phyloP scores from a whole-genome alignment of 176 grass and related monocot genomes.

The Echinochloa phyllopogon region DNA sequence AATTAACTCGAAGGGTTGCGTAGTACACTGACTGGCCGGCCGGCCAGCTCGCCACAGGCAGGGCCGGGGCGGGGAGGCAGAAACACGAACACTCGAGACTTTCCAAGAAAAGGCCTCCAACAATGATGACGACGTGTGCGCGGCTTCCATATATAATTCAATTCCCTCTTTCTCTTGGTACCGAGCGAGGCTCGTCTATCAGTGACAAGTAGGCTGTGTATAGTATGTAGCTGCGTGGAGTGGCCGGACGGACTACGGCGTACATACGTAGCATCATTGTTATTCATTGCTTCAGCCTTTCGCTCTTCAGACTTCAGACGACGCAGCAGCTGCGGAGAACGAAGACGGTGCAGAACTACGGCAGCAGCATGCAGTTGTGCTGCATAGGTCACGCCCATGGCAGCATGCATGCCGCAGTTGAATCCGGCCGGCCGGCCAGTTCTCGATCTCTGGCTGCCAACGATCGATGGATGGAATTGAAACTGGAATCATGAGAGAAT shows the following conservation, averaged over 20 bases:
- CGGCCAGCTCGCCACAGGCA: neutral
- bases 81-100: slow-evolving; percentile 34
- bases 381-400: slow-evolving; percentile 43
- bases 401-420: slow-evolving; percentile 1
- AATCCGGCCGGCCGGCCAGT: neutral
- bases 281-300: slow-evolving; percentile 24
- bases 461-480: neutral
- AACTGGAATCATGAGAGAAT: slow-evolving; percentile 31
- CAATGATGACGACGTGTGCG: slow-evolving; percentile 39
- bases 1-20: neutral
- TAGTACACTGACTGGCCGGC: neutral
- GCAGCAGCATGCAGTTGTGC: neutral
- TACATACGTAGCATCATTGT: slow-evolving; percentile 21
- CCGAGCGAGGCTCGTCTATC: too few relatives aligned
- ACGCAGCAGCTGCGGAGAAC: too few relatives aligned
- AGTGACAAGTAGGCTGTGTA: too few relatives aligned
- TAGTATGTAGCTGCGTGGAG: neutral
- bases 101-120: slow-evolving; percentile 44
- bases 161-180: too few relatives aligned
- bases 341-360: neutral
- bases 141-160: neutral
- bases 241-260: neutral
- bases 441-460: neutral
- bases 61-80: neutral
- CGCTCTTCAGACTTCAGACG: neutral